phyloP scores from a whole-genome alignment of 2,329 filamentous ascomycete species.

The Clathrospora elynae region DNA sequence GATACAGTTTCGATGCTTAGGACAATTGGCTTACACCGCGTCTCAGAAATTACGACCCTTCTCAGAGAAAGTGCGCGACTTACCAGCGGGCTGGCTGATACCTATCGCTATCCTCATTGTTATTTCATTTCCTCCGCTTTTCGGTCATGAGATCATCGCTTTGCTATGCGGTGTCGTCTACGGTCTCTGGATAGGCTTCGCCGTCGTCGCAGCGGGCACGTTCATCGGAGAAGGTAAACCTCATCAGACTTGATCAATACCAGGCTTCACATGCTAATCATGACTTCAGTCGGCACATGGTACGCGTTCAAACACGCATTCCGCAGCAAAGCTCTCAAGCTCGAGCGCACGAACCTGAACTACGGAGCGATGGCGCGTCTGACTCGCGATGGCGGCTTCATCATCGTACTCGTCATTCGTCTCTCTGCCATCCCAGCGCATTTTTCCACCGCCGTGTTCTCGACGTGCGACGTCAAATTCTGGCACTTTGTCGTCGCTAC shows the following conservation, averaged over 20 bases:
- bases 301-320: conserved; percentile 44
- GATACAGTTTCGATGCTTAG: background rate
- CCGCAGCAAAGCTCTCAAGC: conserved; percentile 36
- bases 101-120: conserved; percentile 42
- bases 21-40: conserved; percentile 13
- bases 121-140: conserved; percentile 45
- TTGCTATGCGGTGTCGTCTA: conserved; percentile 45
- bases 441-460: conserved; percentile 45
- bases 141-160: conserved; percentile 44
- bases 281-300: conserved; percentile 40
- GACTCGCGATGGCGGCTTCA: conserved; percentile 43
- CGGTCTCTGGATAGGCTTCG: conserved; percentile 44
- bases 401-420: conserved; percentile 44
- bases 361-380: conserved; percentile 45
- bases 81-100: conserved; percentile 45
- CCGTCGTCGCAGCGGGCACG: conserved; percentile 41
- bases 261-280: conserved; percentile 15
- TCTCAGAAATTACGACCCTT: conserved; percentile 41
- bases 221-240: conserved; percentile 43
- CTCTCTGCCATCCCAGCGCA: conserved; percentile 44
- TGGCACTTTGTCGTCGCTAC: conserved; percentile 44
- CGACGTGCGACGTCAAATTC: conserved; percentile 46
- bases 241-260: background rate
- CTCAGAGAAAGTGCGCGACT: conserved; percentile 42
- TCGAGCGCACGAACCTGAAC: conserved; percentile 45